phyloP scores from a whole-genome alignment of 129 eudicot species.

The Calendula officinalis region DNA sequence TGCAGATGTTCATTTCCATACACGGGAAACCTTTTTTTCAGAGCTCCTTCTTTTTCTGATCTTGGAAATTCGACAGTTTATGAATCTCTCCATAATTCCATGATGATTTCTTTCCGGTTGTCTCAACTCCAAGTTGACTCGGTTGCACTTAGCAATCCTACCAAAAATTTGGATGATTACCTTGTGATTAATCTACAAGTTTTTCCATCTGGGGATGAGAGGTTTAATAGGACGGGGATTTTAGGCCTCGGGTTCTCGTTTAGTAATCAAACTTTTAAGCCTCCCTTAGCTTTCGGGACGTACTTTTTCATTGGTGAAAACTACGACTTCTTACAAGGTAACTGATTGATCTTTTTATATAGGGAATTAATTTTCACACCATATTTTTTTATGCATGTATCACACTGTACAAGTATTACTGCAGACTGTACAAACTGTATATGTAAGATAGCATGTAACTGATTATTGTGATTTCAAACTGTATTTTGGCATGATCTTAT shows the following conservation, averaged over 20 bases:
- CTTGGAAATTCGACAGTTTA: constrained; percentile 37
- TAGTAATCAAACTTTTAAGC: constrained; percentile 66
- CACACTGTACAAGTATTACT: background rate
- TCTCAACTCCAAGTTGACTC: constrained; percentile 56
- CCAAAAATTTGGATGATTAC: constrained; percentile 41
- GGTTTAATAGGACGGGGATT: constrained; percentile 57
- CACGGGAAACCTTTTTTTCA: constrained; percentile 52
- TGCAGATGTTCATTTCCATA: constrained; percentile 74
- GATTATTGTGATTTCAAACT: background rate
- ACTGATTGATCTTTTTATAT: background rate
- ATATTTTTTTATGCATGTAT: too few species aligned
- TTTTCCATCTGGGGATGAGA: constrained; percentile 56
- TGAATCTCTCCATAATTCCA: constrained; percentile 23
- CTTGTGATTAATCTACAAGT: constrained; percentile 45
- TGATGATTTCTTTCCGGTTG: constrained; percentile 32
- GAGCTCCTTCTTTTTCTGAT: constrained; percentile 75
- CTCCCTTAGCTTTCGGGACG: constrained; percentile 60
- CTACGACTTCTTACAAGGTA: constrained; percentile 56
- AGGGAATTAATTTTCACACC: too few species aligned
- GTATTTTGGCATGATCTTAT: constrained; percentile 6
- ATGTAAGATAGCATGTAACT: background rate
- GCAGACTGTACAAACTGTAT: too few species aligned
- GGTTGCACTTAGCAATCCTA: constrained; percentile 47
- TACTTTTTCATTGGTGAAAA: constrained; percentile 43
- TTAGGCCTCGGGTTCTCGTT: constrained; percentile 49